Evolutionary conservation across 371 early-diverging fungal genomes (phyloP).

Genomic region (Phascolomyces articulosus): DNA sequence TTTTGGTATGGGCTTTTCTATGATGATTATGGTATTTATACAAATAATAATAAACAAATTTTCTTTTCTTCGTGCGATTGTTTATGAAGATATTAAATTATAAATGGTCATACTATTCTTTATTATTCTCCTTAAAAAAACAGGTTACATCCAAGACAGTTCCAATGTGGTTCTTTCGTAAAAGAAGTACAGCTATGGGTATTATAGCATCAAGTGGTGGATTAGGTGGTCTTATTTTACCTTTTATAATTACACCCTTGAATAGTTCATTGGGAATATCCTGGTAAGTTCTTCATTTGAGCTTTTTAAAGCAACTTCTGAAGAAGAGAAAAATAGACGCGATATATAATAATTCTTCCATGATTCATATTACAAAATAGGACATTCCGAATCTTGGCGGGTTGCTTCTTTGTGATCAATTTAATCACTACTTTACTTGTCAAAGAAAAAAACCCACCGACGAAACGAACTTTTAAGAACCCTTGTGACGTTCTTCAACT

Average conservation of each 20-base stretch:
- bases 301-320: constrained; percentile 30
- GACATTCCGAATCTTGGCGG: constrained; percentile 40
- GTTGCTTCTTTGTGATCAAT: constrained; percentile 37
- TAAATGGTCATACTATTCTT: no score
- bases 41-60: background rate
- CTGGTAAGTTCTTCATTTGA: constrained; percentile 47
- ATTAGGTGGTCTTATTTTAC: constrained; percentile 74
- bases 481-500: constrained; percentile 26
- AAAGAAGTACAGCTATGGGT: constrained; percentile 76
- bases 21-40: constrained; percentile 22
- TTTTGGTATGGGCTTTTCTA: constrained; percentile 57
- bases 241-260: constrained; percentile 63
- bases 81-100: no score
- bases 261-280: constrained; percentile 56
- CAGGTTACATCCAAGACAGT: constrained; percentile 43
- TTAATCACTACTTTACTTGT: constrained; percentile 29
- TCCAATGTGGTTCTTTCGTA: constrained; percentile 74
- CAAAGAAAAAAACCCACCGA: constrained; percentile 26
- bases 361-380: background rate
- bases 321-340: no score
- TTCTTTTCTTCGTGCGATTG: background rate
- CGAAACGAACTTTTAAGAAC: constrained; percentile 10
- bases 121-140: no score
- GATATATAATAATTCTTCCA: no score
- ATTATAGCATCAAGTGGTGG: constrained; percentile 79